Evolutionary conservation across 495 filamentous ascomycete species (phyloP), one percentile per base, ranked within the genome.

Genomic region (Sordaria brevicollis): DNA sequence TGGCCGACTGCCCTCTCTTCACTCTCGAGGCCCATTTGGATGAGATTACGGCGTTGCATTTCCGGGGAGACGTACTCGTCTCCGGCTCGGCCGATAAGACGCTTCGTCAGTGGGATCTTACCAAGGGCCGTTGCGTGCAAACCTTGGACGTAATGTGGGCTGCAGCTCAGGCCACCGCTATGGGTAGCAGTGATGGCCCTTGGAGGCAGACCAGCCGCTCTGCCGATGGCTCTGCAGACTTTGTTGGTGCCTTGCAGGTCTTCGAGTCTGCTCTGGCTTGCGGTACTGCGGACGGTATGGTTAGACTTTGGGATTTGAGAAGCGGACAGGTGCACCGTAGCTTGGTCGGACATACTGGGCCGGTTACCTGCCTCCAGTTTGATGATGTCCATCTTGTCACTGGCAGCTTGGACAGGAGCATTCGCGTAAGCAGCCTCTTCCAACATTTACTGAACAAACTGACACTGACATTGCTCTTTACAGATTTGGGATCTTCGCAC

Each of bases 81-180:
- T 99, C 95, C 4, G 95, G 95, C 15, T 98, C 95, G 5, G 90
- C 96, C 7, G 95, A 99, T 79, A 99, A 99, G 84, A 99, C 95
- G 3, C 81, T 99, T 49, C 88, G 95, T 62, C 95, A 99, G 80
- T 99, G 95, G 95, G 95, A 99, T 85, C 82, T 99, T 36, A 90
- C 92, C 71, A 97, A 93, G 76, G 95, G 95, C 8, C 90, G 96
- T 66, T 98, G 95, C 79, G 92, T 98, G 35, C 95, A 99, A 80
- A 99, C 95, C 1, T 83, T 99, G 34, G 95, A 99, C 80, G 94
- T 99, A n/a, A 89, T 99, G 73, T 99, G 95, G 95, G 95, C 95
- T 5, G 93, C 95, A 2, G 93, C 95, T 3, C 96, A 98, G 78
- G 93, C 93, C 33, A 92, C 90, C 9, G 88, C 92, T 35, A 83